Base-by-base conservation (phyloP, 179 eudicot genomes). In the Kewa caespitosa region DNA sequence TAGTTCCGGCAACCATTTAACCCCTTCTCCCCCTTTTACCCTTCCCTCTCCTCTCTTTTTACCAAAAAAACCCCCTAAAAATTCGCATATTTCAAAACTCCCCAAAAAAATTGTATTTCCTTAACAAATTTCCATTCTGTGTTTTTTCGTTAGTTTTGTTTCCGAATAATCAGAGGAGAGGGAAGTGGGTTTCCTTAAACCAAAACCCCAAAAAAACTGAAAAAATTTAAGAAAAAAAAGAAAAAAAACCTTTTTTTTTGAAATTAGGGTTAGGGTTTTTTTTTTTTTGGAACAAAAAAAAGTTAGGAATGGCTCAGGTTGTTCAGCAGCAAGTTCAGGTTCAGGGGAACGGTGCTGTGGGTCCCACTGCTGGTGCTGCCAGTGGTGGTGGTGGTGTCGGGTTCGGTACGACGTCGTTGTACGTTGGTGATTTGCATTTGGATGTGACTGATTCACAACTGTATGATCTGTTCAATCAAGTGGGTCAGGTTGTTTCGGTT, bases 31-130 rank as follows among this genome's bases (percentile, higher is more conserved):
- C 38, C 38, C 61, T 17, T 66, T 22, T 14, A 66, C 55, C 83
- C 92, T 87, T 86, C 88, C 94, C 94, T 90, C 92, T 89, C 91
- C 89, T 85, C 91, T 87, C 81, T 70, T 75, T 80, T n/a, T 60
- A 33, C 18, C 41, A 59, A 78, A 79, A 81, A 32, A n/a, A n/a
- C n/a, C n/a, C n/a, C n/a, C 7, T n/a, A 7, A 39, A 84, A 80
- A n/a, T n/a, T n/a, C n/a, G n/a, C n/a, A 74, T 79, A 73, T 78
- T 76, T n/a, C n/a, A 50, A 31, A 70, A 23, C 7, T 30, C 9
- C 38, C 31, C 22, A 68, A 80, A 74, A 67, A 43, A 3, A 27
- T 10, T 1, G 74, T 55, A 61, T 34, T 18, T 65, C 32, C 23
- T 38, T 0, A 30, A 20, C 30, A 36, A 59, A 70, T 14, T 60